These are phyloP conservation scores for Coniella lustricola DNA, from an alignment of 2,329 filamentous ascomycete species.

Conservation along the genomic window DNA sequence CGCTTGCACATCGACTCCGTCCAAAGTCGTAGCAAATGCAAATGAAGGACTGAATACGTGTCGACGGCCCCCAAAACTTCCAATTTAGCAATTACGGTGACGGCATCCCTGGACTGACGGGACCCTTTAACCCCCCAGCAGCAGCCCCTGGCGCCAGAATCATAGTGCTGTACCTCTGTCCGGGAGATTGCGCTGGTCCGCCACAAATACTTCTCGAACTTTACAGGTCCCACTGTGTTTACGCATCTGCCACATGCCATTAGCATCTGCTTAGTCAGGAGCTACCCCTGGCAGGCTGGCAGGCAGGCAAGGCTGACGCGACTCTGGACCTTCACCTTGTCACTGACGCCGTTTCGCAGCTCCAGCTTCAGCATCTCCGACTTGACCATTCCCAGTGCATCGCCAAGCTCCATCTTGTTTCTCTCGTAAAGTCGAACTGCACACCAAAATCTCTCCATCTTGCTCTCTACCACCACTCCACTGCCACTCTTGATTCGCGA, in stretches of 20 bases:
- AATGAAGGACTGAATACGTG: not conserved
- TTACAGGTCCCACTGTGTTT: not conserved
- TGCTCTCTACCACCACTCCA: not conserved
- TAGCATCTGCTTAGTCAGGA: conserved; percentile 18
- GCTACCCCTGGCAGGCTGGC: conserved; percentile 13
- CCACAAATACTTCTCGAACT: not conserved
- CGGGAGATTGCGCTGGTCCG: conserved; percentile 2
- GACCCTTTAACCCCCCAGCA: not conserved
- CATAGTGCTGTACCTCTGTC: not conserved
- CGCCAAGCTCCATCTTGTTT: conserved; percentile 15
- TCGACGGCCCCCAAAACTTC: conserved; percentile 3
- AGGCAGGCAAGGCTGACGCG: conserved; percentile 43
- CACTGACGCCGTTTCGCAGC: conserved; percentile 3
- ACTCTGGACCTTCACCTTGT: conserved; percentile 16
- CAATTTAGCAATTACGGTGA: conserved; percentile 9
- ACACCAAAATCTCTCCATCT: conserved; percentile 7
- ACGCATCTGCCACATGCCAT: conserved; percentile 1
- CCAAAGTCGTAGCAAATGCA: not conserved
- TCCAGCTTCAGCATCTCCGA: conserved; percentile 11
- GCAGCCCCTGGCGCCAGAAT: not conserved
- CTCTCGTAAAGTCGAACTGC: not conserved
- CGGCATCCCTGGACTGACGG: conserved; percentile 8
- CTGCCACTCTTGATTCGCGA: conserved; percentile 20
- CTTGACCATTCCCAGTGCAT: conserved; percentile 3
- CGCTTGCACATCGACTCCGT: not conserved